phyloP scores from a whole-genome alignment of 495 filamentous ascomycete species.

The Hypoxylon subgilvum region DNA sequence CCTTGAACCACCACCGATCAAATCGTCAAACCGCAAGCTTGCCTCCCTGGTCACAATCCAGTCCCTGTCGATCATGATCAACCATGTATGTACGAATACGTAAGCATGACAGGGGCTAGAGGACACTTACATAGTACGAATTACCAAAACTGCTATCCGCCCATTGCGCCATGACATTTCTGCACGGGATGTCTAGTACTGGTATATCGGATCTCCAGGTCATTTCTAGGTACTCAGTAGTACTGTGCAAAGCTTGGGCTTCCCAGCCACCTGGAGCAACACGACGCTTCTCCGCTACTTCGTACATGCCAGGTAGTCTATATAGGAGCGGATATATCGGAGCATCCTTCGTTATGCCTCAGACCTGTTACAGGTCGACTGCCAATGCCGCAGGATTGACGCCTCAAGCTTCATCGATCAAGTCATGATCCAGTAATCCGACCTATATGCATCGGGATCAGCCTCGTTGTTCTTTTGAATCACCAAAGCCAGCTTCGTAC shows the following conservation, averaged over 20 bases:
- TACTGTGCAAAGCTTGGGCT: slow-evolving; percentile 6
- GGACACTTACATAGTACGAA: neutral
- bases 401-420: slow-evolving; percentile 5
- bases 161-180: slow-evolving; percentile 26
- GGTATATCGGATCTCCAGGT: slow-evolving; percentile 17
- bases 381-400: slow-evolving; percentile 5
- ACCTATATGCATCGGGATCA: too few species aligned
- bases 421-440: slow-evolving; percentile 13
- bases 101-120: neutral
- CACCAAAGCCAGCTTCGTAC: slow-evolving; percentile 8
- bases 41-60: slow-evolving; percentile 12
- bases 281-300: neutral
- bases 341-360: slow-evolving; percentile 6
- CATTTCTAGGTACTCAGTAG: slow-evolving; percentile 20
- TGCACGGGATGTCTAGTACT: slow-evolving; percentile 11
- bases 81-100: neutral
- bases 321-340: neutral
- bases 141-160: slow-evolving; percentile 6
- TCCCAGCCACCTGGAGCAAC: slow-evolving; percentile 20
- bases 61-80: slow-evolving; percentile 38
- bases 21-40: slow-evolving; percentile 21
- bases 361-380: neutral
- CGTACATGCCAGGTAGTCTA: neutral
- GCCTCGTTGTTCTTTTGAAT: slow-evolving; percentile 5
- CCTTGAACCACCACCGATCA: too few species aligned